phyloP scores from a whole-genome alignment of 257 asterid species.

The Fraxinus quadrangulata region DNA sequence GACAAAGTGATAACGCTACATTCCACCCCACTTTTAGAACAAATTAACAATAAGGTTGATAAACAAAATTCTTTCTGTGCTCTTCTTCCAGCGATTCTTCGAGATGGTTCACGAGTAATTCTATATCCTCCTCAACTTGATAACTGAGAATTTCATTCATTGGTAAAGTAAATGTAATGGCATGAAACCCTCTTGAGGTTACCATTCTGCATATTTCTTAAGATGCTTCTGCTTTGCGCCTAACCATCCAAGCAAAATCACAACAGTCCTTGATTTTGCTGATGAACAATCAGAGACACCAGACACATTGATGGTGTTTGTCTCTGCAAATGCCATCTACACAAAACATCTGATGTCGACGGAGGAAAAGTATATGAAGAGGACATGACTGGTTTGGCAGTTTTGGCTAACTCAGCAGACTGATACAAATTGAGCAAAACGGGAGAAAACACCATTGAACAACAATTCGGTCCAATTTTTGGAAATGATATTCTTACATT shows the following conservation, averaged over 20 bases:
- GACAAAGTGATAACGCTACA: too few species aligned
- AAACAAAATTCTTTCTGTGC: slow-evolving; percentile 73
- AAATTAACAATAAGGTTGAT: not conserved
- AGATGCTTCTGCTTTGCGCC: slow-evolving; percentile 95
- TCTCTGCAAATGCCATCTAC: slow-evolving; percentile 87
- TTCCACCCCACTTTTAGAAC: too few species aligned
- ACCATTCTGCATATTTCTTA: slow-evolving; percentile 84
- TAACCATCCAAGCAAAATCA: slow-evolving; percentile 92
- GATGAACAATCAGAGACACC: slow-evolving; percentile 47
- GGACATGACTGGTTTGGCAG: slow-evolving; percentile 59
- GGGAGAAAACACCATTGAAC: slow-evolving; percentile 49
- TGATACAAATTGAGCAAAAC: slow-evolving; percentile 45
- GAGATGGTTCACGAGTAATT: slow-evolving; percentile 74
- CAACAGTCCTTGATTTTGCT: slow-evolving; percentile 75
- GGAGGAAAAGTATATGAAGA: slow-evolving; percentile 38
- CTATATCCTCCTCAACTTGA: slow-evolving; percentile 73
- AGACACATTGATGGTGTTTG: slow-evolving; percentile 44
- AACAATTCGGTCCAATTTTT: slow-evolving; percentile 29
- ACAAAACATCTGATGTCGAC: slow-evolving; percentile 55
- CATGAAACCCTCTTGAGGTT: slow-evolving; percentile 89
- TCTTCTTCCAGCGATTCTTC: slow-evolving; percentile 96
- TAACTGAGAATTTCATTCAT: slow-evolving; percentile 82
- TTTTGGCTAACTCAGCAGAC: slow-evolving; percentile 58
- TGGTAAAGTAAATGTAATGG: slow-evolving; percentile 83
- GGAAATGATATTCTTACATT: slow-evolving; percentile 38